A percentile compares a stretch with the other conserved stretches of the same genome.
phyloP scores from a whole-genome alignment of 257 asterid genomes.

The Lantana camara region DNA sequence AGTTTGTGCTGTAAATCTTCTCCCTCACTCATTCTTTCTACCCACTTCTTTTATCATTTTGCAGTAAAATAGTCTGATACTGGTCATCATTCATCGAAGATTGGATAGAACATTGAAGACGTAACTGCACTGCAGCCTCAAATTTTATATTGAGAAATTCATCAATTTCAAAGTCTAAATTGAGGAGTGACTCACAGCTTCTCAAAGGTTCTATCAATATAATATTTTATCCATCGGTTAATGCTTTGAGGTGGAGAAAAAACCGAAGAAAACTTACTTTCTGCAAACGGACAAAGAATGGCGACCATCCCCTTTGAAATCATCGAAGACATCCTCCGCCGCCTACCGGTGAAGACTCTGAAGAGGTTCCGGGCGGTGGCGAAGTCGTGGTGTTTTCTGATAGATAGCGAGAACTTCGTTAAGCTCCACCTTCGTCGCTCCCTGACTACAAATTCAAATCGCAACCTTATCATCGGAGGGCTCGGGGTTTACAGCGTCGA shows the following conservation, averaged over 20 bases:
- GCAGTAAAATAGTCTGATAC: not conserved
- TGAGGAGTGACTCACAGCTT: not conserved
- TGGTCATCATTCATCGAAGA: not conserved
- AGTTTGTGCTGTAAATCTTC: not conserved
- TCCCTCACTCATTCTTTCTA: no score
- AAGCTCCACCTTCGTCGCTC: constrained; percentile 44
- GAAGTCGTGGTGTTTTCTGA: constrained; percentile 35
- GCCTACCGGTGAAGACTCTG: constrained; percentile 50
- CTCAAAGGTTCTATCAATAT: not conserved
- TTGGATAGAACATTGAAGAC: not conserved
- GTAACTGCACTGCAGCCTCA: not conserved
- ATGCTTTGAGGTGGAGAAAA: not conserved
- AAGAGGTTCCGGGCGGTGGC: constrained; percentile 51
- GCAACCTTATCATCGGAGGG: constrained; percentile 41
- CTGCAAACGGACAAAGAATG: constrained; percentile 21
- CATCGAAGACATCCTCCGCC: constrained; percentile 49
- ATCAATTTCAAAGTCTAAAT: not conserved
- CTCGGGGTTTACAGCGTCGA: constrained; percentile 39
- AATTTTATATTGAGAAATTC: not conserved
- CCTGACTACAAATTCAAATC: constrained; percentile 26
- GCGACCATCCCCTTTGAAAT: constrained; percentile 40
- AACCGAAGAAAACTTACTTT: not conserved
- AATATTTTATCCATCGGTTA: not conserved
- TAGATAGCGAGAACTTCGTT: constrained; percentile 42
- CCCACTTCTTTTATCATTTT: not conserved